Percentiles rank a stretch among this genome's conserved stretches.
phyloP scores from a whole-genome alignment of 305 asterid genomes.

The Fraxinus latifolia region DNA sequence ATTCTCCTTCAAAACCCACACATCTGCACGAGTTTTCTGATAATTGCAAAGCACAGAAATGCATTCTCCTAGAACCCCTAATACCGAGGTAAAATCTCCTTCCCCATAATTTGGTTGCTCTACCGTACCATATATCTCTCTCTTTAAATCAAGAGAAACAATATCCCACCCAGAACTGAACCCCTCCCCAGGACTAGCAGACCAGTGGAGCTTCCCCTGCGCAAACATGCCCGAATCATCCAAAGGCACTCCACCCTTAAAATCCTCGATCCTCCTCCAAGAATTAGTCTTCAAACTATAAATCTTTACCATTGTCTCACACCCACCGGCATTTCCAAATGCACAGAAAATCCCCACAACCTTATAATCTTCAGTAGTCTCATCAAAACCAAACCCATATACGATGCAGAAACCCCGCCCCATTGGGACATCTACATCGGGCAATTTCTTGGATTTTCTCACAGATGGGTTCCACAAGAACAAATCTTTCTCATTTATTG shows the following conservation, averaged over 20 bases:
- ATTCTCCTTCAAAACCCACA: slow-evolving; percentile 41
- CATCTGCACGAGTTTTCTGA: neutral
- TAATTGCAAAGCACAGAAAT: slow-evolving; percentile 28
- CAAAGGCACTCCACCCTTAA: slow-evolving; percentile 10
- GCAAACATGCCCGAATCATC: slow-evolving; percentile 27
- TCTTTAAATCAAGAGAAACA: slow-evolving; percentile 30
- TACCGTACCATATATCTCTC: slow-evolving; percentile 17
- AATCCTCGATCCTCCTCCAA: slow-evolving; percentile 29
- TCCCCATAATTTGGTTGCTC: slow-evolving; percentile 21
- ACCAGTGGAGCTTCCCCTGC: slow-evolving; percentile 51
- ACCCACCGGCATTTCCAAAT: neutral
- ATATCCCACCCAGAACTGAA: slow-evolving; percentile 7
- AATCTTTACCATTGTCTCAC: slow-evolving; percentile 11
- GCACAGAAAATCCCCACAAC: slow-evolving; percentile 29
- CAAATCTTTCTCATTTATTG: neutral
- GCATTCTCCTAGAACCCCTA: slow-evolving; percentile 35
- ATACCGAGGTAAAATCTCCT: neutral
- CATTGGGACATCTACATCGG: neutral
- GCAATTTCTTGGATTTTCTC: slow-evolving; percentile 15
- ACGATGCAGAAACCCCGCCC: neutral
- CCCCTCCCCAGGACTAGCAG: neutral
- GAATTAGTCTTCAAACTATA: slow-evolving; percentile 32
- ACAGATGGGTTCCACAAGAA: slow-evolving; percentile 23
- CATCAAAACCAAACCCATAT: slow-evolving; percentile 33
- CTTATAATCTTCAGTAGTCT: slow-evolving; percentile 29